Base-by-base conservation (phyloP, 2,329 filamentous ascomycete species). In the Penicillium vulpinum region DNA sequence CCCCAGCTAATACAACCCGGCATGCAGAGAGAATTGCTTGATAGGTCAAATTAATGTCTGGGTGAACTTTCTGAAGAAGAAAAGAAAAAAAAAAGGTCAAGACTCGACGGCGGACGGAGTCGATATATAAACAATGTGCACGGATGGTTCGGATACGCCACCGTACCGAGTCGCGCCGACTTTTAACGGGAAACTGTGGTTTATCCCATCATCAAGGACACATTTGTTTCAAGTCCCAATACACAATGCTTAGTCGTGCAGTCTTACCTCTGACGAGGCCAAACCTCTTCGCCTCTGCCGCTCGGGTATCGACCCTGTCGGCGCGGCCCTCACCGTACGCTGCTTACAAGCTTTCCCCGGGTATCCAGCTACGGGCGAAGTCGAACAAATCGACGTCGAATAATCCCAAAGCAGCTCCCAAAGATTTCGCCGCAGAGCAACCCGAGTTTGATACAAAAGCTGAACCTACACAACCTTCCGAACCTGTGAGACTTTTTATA, bases 1-100 rank as follows among this genome's bases (percentile, higher is more conserved):
- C 69, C 78, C 79, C 78, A 78, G 75, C 73, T 78, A 78, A 75
- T 80, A 77, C 85, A 88, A 85, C 85, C 78, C 80, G 73, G 73
- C 78, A 80, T 78, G 78, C 81, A 82, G 78, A 68, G 69, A 71
- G 60, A 63, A 59, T 61, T 60, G 79, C 73, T 72, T 79, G 79
- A 71, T 73, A 77, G 78, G 83, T 83, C 84, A 85, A 85, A 85
- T 85, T 80, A 51, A 72, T 74, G 72, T 74, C 76, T 77, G 75
- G 78, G 81, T 81, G 71, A 76, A 85, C 85, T 81, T 85, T 85
- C 84, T 76, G 72, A 65, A 70, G 72, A 62, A 74, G 68, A 70
- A 70, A 68, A 73, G 73, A 73, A 73, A 73, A 72, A 70, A 73
- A 70, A 67, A 70, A 66, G 67, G n/a, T n/a, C n/a, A 65, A 66